Evolutionary conservation across 352 stramenopile genomes (phyloP).

Genomic region (Phytophthora vignae): DNA sequence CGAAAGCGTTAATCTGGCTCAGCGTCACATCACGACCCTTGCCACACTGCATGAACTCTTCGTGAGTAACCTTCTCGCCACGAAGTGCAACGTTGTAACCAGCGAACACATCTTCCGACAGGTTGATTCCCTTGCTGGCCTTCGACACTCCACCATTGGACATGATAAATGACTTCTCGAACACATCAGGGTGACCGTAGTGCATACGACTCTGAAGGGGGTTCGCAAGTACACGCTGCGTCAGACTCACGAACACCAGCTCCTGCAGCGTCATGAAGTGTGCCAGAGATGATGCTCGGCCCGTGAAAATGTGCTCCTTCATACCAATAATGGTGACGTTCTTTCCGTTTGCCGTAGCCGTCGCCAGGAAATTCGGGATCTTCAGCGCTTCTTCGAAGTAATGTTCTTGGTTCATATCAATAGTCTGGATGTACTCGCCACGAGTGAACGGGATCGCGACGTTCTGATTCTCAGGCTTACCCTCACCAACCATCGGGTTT

Average conservation of each 20-base stretch:
- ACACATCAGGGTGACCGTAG: conserved; percentile 91
- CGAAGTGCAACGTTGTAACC: conserved; percentile 86
- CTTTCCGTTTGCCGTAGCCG: conserved; percentile 66
- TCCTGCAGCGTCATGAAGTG: conserved; percentile 92
- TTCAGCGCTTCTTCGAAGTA: conserved; percentile 92
- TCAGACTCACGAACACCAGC: conserved; percentile 89
- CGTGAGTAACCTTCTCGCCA: conserved; percentile 79
- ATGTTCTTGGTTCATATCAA: conserved; percentile 93
- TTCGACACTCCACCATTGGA: conserved; percentile 87
- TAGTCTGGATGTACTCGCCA: conserved; percentile 90
- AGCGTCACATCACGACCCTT: conserved; percentile 90
- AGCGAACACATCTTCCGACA: conserved; percentile 91
- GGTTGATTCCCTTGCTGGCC: conserved; percentile 89
- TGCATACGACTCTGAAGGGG: conserved; percentile 85
- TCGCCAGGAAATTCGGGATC: conserved; percentile 90
- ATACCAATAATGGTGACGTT: conserved; percentile 89
- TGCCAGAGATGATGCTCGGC: conserved; percentile 81
- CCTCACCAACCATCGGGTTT: conserved; percentile 84
- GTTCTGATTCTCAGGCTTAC: conserved; percentile 92
- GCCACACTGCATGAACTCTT: conserved; percentile 91
- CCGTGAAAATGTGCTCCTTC: conserved; percentile 92
- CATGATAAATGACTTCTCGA: conserved; percentile 91
- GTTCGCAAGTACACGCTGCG: conserved; percentile 81
- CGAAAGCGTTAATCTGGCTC: conserved; percentile 90
- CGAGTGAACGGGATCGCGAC: conserved; percentile 86